Evolutionary conservation across 192 early-diverging fungal species (phyloP).

Genomic region (Funneliformis mosseae): DNA sequence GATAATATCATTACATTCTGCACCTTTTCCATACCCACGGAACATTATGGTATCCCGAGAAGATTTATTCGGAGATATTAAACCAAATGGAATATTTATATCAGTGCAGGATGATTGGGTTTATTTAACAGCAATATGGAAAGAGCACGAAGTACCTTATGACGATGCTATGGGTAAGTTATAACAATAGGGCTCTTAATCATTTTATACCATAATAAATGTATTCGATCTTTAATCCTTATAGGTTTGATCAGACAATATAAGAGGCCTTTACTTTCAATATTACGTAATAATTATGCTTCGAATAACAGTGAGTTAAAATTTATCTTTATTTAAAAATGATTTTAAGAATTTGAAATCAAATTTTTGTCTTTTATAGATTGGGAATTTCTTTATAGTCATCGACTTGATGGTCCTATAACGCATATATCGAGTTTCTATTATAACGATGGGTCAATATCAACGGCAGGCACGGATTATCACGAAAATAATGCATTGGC

Average conservation of each 20-base stretch:
- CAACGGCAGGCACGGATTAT: not conserved
- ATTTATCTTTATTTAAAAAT: not conserved
- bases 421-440: slow-evolving; percentile 23
- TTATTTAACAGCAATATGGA: slow-evolving; percentile 31
- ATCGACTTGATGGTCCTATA: slow-evolving; percentile 20
- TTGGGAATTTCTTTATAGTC: slow-evolving; percentile 25
- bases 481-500: slow-evolving; percentile 26
- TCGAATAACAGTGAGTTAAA: slow-evolving; percentile 4
- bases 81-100: slow-evolving; percentile 21
- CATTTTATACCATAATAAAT: not conserved
- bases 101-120: slow-evolving; percentile 8
- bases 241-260: slow-evolving; percentile 22
- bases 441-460: not conserved
- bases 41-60: slow-evolving; percentile 13
- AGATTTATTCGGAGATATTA: not conserved
- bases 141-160: slow-evolving; percentile 2
- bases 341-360: not conserved
- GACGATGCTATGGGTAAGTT: slow-evolving; percentile 4
- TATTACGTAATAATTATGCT: not conserved
- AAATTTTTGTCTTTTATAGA: not conserved
- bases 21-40: not conserved
- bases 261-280: not conserved
- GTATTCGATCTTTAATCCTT: not conserved
- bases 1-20: slow-evolving; percentile 1
- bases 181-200: not conserved